Conservation (phyloP, 345 rosid genomes). For the Syzygium jambos region DNA sequence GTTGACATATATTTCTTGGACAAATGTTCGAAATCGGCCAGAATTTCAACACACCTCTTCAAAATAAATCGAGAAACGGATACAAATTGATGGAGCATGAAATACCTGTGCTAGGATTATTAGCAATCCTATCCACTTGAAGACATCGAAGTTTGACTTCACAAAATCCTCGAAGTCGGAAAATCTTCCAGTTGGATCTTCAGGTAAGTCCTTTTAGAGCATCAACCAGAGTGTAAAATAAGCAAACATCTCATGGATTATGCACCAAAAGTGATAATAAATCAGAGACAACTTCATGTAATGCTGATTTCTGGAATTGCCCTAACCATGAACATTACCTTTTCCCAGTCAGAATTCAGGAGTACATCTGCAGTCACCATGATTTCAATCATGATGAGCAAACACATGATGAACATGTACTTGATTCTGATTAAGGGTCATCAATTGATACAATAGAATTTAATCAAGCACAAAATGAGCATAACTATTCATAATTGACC, state of each 20-base stretch:
- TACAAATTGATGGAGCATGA: not conserved
- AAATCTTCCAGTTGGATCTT: conserved; percentile 50
- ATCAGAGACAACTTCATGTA: not conserved
- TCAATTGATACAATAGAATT: not conserved
- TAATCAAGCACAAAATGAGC: not conserved
- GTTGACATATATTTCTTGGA: not conserved
- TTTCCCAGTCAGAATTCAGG: conserved; percentile 49
- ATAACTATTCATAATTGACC: not conserved
- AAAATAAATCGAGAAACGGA: not conserved
- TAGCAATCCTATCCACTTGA: conserved; percentile 31
- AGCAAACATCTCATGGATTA: not conserved
- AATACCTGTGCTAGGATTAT: conserved; percentile 34
- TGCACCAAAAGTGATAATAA: not conserved
- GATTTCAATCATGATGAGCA: conserved; percentile 30
- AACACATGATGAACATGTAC: conserved; percentile 26
- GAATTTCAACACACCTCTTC: not conserved
- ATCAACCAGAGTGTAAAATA: not conserved
- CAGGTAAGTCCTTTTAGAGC: conserved; percentile 40
- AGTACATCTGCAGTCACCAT: conserved; percentile 30
- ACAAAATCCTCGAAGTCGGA: conserved; percentile 38
- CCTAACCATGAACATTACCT: conserved; percentile 10
- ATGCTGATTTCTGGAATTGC: not conserved
- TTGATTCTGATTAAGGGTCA: not conserved
- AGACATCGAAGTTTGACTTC: conserved; percentile 29
- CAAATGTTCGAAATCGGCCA: not conserved